Evolutionary conservation across 2,329 filamentous ascomycete genomes (phyloP).

Genomic region (Shiraia sp.): DNA sequence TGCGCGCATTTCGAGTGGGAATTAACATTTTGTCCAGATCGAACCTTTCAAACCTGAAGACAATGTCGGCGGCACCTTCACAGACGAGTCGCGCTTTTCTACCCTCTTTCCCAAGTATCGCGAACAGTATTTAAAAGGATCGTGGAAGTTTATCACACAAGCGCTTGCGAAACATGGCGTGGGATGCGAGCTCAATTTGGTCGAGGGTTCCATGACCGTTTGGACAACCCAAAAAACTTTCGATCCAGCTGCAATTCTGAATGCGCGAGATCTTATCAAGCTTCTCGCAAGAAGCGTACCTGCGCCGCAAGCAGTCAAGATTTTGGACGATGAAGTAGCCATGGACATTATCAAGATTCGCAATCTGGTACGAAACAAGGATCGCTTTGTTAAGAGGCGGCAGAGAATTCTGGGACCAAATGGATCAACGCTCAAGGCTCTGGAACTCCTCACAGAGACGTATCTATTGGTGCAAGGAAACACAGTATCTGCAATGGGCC

Average conservation of each 20-base stretch:
- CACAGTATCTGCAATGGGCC: constrained; percentile 89
- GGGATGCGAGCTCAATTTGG: constrained; percentile 87
- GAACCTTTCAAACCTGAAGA: constrained; percentile 84
- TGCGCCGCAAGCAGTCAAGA: constrained; percentile 89
- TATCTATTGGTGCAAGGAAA: constrained; percentile 95
- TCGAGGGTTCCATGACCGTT: constrained; percentile 95
- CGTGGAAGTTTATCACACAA: constrained; percentile 89
- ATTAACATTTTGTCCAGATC: constrained; percentile 52
- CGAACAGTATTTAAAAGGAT: constrained; percentile 88
- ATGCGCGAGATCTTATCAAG: constrained; percentile 92
- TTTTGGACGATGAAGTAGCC: constrained; percentile 87
- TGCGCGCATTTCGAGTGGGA: background rate
- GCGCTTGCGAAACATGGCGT: constrained; percentile 86
- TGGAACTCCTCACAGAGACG: constrained; percentile 87
- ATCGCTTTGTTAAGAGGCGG: constrained; percentile 90
- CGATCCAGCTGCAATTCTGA: constrained; percentile 90
- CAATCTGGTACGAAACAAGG: constrained; percentile 87
- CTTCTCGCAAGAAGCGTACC: constrained; percentile 83
- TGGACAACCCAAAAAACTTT: constrained; percentile 91
- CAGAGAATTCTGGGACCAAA: constrained; percentile 91
- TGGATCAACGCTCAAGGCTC: constrained; percentile 88
- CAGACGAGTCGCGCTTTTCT: constrained; percentile 89
- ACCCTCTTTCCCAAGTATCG: constrained; percentile 94
- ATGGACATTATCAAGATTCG: constrained; percentile 97
- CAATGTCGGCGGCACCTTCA: constrained; percentile 82